Evolutionary conservation across 2,329 filamentous ascomycete species (phyloP).

Genomic region (Capronia epimyces): DNA sequence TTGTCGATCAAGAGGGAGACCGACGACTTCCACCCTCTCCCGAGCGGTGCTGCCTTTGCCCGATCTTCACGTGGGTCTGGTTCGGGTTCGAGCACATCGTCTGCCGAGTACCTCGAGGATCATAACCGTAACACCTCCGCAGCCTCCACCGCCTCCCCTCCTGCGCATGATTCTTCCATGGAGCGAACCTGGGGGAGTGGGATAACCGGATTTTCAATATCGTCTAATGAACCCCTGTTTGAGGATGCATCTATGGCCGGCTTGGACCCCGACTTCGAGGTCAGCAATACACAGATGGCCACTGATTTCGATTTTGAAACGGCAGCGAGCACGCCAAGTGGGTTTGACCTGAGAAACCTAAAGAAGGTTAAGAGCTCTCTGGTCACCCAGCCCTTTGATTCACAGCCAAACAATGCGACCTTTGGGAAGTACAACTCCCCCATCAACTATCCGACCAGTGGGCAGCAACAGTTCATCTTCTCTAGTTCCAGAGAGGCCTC

Average conservation of each 20-base stretch:
- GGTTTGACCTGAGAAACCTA: conserved; percentile 33
- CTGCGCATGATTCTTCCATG: conserved; percentile 35
- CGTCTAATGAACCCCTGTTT: conserved; percentile 38
- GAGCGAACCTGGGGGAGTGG: conserved; percentile 26
- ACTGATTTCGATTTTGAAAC: conserved; percentile 47
- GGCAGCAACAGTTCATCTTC: conserved; percentile 33
- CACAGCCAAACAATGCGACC: conserved; percentile 10
- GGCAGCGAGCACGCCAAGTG: conserved; percentile 44
- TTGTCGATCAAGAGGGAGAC: conserved; percentile 24
- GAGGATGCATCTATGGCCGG: conserved; percentile 35
- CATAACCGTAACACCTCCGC: conserved; percentile 40
- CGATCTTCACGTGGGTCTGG: conserved; percentile 43
- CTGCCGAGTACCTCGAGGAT: conserved; percentile 39
- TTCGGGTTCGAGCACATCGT: conserved; percentile 42
- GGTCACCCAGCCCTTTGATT: conserved; percentile 11
- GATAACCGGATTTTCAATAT: conserved; percentile 35
- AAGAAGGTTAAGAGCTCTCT: conserved; percentile 26
- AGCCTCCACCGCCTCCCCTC: conserved; percentile 38
- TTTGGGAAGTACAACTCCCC: conserved; percentile 29
- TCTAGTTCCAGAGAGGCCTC: conserved; percentile 37
- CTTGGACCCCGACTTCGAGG: conserved; percentile 40
- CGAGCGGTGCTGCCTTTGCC: conserved; percentile 25
- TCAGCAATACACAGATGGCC: conserved; percentile 45
- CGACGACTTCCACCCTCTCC: conserved; percentile 29
- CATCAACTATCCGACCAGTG: conserved; percentile 14